Evolutionary conservation across 2,329 filamentous ascomycete species (phyloP).

Genomic region (Cladosporium sp.): DNA sequence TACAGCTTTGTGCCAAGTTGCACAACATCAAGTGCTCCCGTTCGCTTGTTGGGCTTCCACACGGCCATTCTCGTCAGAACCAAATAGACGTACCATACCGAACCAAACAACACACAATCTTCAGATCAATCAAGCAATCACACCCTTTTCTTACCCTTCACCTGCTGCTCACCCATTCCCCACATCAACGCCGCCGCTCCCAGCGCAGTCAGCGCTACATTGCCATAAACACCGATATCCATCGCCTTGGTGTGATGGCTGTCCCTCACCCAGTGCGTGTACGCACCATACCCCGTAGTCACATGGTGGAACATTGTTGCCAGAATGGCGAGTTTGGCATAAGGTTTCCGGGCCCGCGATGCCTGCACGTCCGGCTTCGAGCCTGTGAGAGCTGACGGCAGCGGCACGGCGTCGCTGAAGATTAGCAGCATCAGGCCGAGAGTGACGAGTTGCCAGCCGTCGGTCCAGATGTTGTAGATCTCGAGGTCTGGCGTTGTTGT

Average conservation of each 20-base stretch:
- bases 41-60: too few species aligned
- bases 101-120: not conserved
- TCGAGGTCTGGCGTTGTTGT: conserved; percentile 29
- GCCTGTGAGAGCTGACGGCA: conserved; percentile 18
- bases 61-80: too few species aligned
- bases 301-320: conserved; percentile 34
- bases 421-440: conserved; percentile 29
- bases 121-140: not conserved
- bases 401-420: conserved; percentile 29
- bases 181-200: conserved; percentile 26
- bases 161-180: conserved; percentile 19
- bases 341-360: conserved; percentile 24
- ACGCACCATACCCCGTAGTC: conserved; percentile 32
- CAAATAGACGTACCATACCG: not conserved
- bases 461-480: conserved; percentile 34
- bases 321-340: conserved; percentile 28
- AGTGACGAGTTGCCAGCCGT: conserved; percentile 33
- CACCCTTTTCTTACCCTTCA: conserved; percentile 18
- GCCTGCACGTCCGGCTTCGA: conserved; percentile 19
- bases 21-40: too few species aligned
- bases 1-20: too few species aligned
- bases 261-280: conserved; percentile 27
- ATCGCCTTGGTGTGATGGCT: conserved; percentile 33
- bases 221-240: conserved; percentile 33
- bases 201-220: conserved; percentile 26